Conservation (phyloP, 1,284 basidiomycete genomes). For the Peniophora sp. region DNA sequence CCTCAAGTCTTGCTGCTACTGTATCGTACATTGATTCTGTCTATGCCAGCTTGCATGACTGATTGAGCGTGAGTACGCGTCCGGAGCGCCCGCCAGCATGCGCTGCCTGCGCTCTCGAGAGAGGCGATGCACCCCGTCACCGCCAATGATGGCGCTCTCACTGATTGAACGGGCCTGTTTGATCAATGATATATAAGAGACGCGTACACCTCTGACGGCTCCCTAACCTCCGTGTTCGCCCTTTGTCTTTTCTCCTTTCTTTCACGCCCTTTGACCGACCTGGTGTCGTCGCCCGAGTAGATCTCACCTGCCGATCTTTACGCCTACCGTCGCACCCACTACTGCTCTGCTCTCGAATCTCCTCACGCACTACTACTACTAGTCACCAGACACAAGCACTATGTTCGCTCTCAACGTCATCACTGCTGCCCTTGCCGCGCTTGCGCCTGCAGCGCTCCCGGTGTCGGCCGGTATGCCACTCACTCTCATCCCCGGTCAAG, state of each 20-base stretch:
- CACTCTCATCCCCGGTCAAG: not conserved
- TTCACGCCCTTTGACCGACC: not conserved
- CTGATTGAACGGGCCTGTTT: not conserved
- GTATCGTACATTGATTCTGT: too few species aligned
- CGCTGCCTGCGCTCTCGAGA: not conserved
- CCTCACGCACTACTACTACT: not conserved
- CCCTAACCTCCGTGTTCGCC: not conserved
- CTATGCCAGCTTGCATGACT: too few species aligned
- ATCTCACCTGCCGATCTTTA: not conserved
- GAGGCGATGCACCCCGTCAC: too few species aligned
- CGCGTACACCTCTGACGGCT: not conserved
- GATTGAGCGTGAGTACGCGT: too few species aligned
- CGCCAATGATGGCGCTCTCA: not conserved
- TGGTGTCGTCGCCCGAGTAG: not conserved
- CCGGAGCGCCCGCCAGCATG: not conserved
- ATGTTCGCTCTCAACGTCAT: conserved; percentile 1
- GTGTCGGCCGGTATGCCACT: not conserved
- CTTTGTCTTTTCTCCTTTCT: not conserved
- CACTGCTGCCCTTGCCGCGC: not conserved
- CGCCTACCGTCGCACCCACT: not conserved
- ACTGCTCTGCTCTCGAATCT: not conserved
- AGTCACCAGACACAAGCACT: not conserved
- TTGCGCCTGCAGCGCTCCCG: not conserved
- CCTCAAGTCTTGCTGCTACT: too few species aligned
- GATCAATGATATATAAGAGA: not conserved